Conservation (phyloP, 805 yeast species). For the Starmerella asiatica region DNA sequence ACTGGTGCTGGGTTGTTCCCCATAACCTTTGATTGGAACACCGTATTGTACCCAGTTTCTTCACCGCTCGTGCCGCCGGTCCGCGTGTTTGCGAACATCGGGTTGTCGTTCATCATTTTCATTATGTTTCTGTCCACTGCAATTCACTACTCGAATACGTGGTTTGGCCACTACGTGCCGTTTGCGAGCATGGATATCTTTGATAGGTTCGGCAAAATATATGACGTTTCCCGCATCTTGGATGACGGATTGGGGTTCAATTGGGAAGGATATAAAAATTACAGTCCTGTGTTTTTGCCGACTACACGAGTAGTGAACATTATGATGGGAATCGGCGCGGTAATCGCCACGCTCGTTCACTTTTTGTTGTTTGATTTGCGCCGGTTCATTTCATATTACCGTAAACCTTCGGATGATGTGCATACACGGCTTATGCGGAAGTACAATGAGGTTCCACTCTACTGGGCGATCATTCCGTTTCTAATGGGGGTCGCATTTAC, state of each 20-base stretch:
- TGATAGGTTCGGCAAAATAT: conserved; percentile 39
- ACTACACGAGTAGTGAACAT: conserved; percentile 47
- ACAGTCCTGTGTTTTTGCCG: conserved; percentile 52
- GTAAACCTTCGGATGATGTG: conserved; percentile 36
- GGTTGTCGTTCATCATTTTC: conserved; percentile 36
- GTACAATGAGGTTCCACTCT: conserved; percentile 50
- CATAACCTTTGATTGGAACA: conserved; percentile 57
- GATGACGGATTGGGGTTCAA: conserved; percentile 33
- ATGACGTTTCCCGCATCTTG: conserved; percentile 40
- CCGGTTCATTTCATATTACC: conserved; percentile 39
- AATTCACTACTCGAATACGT: conserved; percentile 40
- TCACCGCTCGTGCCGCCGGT: conserved; percentile 55
- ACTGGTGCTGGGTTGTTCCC: conserved; percentile 56
- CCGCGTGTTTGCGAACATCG: conserved; percentile 33
- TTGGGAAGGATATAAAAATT: conserved; percentile 36
- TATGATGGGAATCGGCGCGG: conserved; percentile 51
- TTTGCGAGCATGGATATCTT: conserved; percentile 34
- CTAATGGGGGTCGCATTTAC: conserved; percentile 17
- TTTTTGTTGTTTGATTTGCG: conserved; percentile 44
- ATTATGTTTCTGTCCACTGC: conserved; percentile 45
- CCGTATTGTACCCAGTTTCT: conserved; percentile 41
- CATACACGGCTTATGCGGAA: conserved; percentile 42
- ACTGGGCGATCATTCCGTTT: conserved; percentile 44
- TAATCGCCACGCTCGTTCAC: conserved; percentile 47
- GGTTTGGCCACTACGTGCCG: conserved; percentile 50